These are phyloP conservation scores for Crithidia fasciculata DNA, from an alignment of 208 protist species.

Conservation along the genomic window DNA sequence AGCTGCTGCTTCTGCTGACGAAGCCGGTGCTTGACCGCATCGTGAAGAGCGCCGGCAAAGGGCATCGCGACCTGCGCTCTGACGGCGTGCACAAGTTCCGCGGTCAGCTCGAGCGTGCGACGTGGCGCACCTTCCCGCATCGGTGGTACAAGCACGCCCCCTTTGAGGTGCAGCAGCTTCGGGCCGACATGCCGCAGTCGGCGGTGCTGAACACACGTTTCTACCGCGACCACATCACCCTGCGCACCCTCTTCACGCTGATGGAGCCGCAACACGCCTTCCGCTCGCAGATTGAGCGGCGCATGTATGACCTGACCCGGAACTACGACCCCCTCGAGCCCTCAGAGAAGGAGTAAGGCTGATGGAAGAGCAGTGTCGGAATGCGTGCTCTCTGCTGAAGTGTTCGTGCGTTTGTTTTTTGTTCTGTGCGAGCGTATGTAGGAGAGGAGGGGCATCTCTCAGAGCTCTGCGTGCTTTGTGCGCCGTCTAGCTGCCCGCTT, in stretches of 20 bases:
- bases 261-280: slow-evolving; percentile 86
- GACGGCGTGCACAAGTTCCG: slow-evolving; percentile 75
- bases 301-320: slow-evolving; percentile 65
- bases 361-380: background rate
- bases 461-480: too few relatives aligned
- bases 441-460: too few relatives aligned
- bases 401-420: too few relatives aligned
- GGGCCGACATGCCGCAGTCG: slow-evolving; percentile 77
- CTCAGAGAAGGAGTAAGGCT: background rate
- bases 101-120: slow-evolving; percentile 55
- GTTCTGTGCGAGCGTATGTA: background rate
- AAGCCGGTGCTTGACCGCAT: slow-evolving; percentile 82
- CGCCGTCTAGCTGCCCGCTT: too few relatives aligned
- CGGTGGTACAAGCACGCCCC: slow-evolving; percentile 90
- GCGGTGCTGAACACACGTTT: slow-evolving; percentile 80
- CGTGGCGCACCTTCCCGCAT: slow-evolving; percentile 83
- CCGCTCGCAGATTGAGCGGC: slow-evolving; percentile 61
- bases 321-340: slow-evolving; percentile 52
- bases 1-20: slow-evolving; percentile 77
- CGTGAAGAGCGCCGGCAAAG: slow-evolving; percentile 75
- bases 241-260: slow-evolving; percentile 81
- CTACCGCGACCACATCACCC: slow-evolving; percentile 78
- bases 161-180: slow-evolving; percentile 90
- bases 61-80: slow-evolving; percentile 52
- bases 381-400: too few relatives aligned